phyloP scores from a whole-genome alignment of 805 yeast genomes.

The Candida xiaguanensis region DNA sequence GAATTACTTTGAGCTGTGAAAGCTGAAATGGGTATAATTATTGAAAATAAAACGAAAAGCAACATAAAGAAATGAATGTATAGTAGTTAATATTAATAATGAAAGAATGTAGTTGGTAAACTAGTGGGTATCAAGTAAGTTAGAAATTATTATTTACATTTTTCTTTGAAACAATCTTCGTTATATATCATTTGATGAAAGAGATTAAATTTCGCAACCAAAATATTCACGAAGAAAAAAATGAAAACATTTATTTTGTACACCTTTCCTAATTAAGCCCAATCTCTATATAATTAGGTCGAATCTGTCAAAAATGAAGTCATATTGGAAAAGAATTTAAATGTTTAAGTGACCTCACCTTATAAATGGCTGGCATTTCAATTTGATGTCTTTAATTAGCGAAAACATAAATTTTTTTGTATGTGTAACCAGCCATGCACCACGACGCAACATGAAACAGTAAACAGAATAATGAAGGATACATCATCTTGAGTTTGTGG shows the following conservation, averaged over 20 bases:
- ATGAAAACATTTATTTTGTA: no score
- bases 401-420: background rate
- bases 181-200: background rate
- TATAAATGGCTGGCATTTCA: background rate
- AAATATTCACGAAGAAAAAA: background rate
- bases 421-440: background rate
- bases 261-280: background rate
- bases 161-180: background rate
- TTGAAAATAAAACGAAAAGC: constrained; percentile 3
- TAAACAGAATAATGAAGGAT: no score
- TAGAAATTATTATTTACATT: no score
- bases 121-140: constrained; percentile 4
- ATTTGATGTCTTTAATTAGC: background rate
- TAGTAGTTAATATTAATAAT: constrained; percentile 6
- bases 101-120: constrained; percentile 4
- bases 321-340: background rate
- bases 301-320: background rate
- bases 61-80: constrained; percentile 11
- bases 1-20: constrained; percentile 13
- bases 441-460: no score
- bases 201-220: background rate
- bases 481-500: no score
- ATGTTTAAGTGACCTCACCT: background rate
- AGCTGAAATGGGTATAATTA: constrained; percentile 8
- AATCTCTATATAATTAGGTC: background rate